phyloP scores from a whole-genome alignment of 2,329 filamentous ascomycete species.

The Hymenoscyphus repandus region DNA sequence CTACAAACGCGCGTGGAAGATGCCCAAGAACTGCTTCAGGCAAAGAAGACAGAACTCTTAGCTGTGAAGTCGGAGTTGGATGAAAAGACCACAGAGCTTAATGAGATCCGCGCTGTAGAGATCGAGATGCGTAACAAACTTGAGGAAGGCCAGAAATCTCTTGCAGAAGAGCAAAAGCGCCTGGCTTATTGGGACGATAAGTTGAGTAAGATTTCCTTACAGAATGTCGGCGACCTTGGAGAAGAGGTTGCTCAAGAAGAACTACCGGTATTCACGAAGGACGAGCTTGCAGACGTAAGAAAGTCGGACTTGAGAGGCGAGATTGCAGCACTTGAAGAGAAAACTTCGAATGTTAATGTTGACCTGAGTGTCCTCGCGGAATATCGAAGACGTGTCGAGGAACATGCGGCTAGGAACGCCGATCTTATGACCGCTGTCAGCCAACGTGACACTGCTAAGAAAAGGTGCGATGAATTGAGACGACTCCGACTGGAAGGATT shows the following conservation, averaged over 20 bases:
- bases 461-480: slow-evolving; percentile 85
- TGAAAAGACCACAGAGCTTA: slow-evolving; percentile 77
- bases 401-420: slow-evolving; percentile 73
- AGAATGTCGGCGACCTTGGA: slow-evolving; percentile 71
- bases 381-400: slow-evolving; percentile 79
- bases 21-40: slow-evolving; percentile 70
- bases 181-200: slow-evolving; percentile 87
- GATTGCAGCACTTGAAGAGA: slow-evolving; percentile 64
- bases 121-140: slow-evolving; percentile 99
- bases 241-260: slow-evolving; percentile 49
- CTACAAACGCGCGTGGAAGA: slow-evolving; percentile 71
- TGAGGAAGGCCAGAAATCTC: slow-evolving; percentile 88
- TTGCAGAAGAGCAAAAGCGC: slow-evolving; percentile 80
- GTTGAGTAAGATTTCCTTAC: slow-evolving; percentile 73
- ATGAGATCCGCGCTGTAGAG: slow-evolving; percentile 81
- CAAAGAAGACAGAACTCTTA: slow-evolving; percentile 75
- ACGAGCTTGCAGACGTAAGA: slow-evolving; percentile 59
- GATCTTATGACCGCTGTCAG: slow-evolving; percentile 76
- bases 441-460: slow-evolving; percentile 81
- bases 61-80: slow-evolving; percentile 81
- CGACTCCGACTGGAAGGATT: slow-evolving; percentile 89
- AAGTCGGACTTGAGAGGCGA: slow-evolving; percentile 63
- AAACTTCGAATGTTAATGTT: slow-evolving; percentile 78
- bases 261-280: slow-evolving; percentile 72
- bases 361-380: slow-evolving; percentile 85